A percentile compares a stretch with the other conserved stretches of the same genome.
phyloP scores from a whole-genome alignment of 805 yeast species.

The Teunomyces barrocoloradensis region DNA sequence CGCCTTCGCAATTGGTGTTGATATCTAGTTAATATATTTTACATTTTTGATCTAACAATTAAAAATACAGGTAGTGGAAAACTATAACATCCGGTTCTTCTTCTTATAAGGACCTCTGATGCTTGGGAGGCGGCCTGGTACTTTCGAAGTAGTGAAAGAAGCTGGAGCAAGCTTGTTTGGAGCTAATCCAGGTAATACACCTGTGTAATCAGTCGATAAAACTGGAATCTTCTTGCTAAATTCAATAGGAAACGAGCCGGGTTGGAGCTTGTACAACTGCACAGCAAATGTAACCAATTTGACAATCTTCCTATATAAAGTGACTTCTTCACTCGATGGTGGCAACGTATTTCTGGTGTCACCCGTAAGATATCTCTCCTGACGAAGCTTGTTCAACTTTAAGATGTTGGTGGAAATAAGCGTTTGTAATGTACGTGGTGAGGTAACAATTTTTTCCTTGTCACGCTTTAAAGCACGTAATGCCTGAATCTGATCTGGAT shows the following conservation, averaged over 20 bases:
- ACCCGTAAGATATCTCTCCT: conserved; percentile 34
- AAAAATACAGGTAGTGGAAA: not conserved
- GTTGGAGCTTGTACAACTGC: conserved; percentile 24
- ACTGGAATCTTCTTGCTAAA: conserved; percentile 57
- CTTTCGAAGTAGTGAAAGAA: conserved; percentile 2
- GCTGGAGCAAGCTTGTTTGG: conserved; percentile 14
- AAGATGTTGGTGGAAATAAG: conserved; percentile 32
- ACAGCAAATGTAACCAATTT: conserved; percentile 33
- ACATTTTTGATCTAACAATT: conserved; percentile 1
- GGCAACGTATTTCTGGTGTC: conserved; percentile 21
- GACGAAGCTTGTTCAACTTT: conserved; percentile 38
- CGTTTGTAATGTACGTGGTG: conserved; percentile 32
- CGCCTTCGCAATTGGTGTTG: conserved; percentile 41
- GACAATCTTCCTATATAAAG: conserved; percentile 28
- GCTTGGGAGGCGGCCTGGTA: conserved; percentile 31
- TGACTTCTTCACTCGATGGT: conserved; percentile 26
- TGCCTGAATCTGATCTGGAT: conserved; percentile 28
- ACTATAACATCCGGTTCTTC: conserved; percentile 18
- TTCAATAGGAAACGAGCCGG: conserved; percentile 23
- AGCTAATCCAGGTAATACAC: conserved; percentile 69
- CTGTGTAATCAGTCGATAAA: conserved; percentile 68
- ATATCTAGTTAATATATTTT: conserved; percentile 20
- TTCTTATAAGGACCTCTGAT: conserved; percentile 40
- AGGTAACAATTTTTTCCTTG: conserved; percentile 17
- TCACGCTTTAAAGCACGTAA: conserved; percentile 26